phyloP scores from a whole-genome alignment of 768 basidiomycete species.

The Suillus tomentosus region DNA sequence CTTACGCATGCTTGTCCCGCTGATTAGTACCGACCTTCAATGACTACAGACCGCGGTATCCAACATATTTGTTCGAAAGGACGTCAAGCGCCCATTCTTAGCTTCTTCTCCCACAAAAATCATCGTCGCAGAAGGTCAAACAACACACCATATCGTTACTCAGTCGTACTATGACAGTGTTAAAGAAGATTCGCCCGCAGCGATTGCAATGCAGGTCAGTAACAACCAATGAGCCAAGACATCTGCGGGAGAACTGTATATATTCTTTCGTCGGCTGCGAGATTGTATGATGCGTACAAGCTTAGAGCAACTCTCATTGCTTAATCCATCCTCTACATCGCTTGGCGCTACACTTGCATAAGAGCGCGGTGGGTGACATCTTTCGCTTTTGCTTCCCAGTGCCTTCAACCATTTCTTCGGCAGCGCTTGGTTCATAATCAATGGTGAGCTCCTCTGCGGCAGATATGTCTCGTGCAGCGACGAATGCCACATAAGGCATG shows the following conservation, averaged over 20 bases:
- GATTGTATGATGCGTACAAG: neutral
- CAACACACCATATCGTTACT: too few species aligned
- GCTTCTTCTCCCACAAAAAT: too few species aligned
- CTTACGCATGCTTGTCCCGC: too few species aligned
- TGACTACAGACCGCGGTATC: too few species aligned
- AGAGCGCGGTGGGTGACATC: slow-evolving; percentile 31
- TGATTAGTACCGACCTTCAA: too few species aligned
- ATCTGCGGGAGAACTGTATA: neutral
- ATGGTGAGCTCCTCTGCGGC: slow-evolving; percentile 60
- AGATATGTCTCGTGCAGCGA: slow-evolving; percentile 48
- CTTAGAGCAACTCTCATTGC: slow-evolving; percentile 4
- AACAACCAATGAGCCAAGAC: neutral
- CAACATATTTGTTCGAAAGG: too few species aligned
- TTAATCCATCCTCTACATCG: slow-evolving; percentile 42
- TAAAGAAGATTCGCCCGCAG: too few species aligned
- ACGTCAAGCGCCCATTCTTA: too few species aligned
- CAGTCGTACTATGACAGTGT: too few species aligned
- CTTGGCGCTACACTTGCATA: slow-evolving; percentile 40
- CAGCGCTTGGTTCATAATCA: slow-evolving; percentile 58
- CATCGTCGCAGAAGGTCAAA: too few species aligned
- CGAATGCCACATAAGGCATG: slow-evolving; percentile 64
- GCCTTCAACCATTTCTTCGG: slow-evolving; percentile 20
- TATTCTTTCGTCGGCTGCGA: neutral
- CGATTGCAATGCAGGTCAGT: neutral
- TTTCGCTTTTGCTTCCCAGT: slow-evolving; percentile 25